phyloP scores from a whole-genome alignment of 73 alveolate genomes.

The Strombidium stylifer region DNA sequence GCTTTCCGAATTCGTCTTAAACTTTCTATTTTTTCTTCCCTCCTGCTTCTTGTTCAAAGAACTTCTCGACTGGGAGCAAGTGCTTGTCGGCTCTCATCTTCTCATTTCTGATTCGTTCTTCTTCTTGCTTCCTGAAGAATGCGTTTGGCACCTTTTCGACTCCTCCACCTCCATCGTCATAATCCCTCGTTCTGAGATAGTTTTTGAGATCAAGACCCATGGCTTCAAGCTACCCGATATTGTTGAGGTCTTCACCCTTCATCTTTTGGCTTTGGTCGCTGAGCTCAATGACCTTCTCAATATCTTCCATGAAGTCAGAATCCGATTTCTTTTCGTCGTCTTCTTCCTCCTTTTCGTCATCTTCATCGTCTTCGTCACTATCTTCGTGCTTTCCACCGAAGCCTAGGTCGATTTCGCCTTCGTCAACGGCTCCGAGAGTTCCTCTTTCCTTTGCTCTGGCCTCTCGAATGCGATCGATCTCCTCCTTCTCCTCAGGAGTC shows the following conservation, averaged over 20 bases:
- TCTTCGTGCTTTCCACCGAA: conserved; percentile 2
- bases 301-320: conserved; percentile 20
- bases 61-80: conserved; percentile 40
- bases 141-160: background rate
- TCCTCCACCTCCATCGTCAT: conserved; percentile 5
- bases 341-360: background rate
- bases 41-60: conserved; percentile 21
- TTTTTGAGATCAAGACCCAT: conserved; percentile 5
- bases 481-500: conserved; percentile 19
- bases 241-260: conserved; percentile 34
- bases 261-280: conserved; percentile 14
- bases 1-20: no score
- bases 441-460: conserved; percentile 3
- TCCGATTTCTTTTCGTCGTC: conserved; percentile 44
- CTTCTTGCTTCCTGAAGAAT: conserved; percentile 21
- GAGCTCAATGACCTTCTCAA: conserved; percentile 1
- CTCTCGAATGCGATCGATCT: conserved; percentile 1
- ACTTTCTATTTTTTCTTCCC: background rate
- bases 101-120: conserved; percentile 13
- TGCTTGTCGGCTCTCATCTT: conserved; percentile 52
- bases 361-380: no score
- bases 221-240: conserved; percentile 21
- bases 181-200: conserved; percentile 5
- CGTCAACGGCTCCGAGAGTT: conserved; percentile 4
- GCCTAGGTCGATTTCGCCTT: background rate